phyloP scores from a whole-genome alignment of 352 stramenopile genomes.

The Phytopythium boreale region DNA sequence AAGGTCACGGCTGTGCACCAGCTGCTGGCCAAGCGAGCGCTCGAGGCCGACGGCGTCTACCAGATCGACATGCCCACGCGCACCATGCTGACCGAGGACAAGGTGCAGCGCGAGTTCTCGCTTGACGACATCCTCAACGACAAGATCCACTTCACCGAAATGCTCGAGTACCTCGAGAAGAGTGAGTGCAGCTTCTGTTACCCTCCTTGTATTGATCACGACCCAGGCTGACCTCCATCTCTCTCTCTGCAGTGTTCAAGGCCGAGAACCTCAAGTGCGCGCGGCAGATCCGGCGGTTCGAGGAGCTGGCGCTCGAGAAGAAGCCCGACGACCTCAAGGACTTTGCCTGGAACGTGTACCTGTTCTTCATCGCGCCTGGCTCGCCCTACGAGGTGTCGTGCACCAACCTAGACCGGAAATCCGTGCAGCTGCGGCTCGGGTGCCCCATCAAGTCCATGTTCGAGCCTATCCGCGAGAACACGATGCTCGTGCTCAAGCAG shows the following conservation, averaged over 20 bases:
- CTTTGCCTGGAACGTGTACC: constrained; percentile 76
- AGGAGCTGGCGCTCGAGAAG: constrained; percentile 68
- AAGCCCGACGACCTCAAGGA: constrained; percentile 75
- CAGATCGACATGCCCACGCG: constrained; percentile 54
- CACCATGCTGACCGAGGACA: constrained; percentile 59
- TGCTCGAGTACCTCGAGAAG: constrained; percentile 86
- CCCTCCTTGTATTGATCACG: background rate
- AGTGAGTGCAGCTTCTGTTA: constrained; percentile 31
- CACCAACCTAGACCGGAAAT: constrained; percentile 80
- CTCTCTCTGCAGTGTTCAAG: constrained; percentile 59
- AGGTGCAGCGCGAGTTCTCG: constrained; percentile 58
- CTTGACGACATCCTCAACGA: constrained; percentile 81
- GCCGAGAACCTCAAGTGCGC: constrained; percentile 83
- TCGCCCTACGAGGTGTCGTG: constrained; percentile 81
- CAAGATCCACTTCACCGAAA: constrained; percentile 80
- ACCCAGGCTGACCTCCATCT: background rate
- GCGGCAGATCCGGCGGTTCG: constrained; percentile 74
- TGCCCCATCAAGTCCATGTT: constrained; percentile 83
- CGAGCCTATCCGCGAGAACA: constrained; percentile 84
- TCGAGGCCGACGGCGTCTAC: constrained; percentile 69
- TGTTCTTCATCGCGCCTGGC: constrained; percentile 78
- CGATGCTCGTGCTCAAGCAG: constrained; percentile 80
- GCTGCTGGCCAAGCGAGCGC: constrained; percentile 60
- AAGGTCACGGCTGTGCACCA: constrained; percentile 53
- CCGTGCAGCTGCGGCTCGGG: constrained; percentile 73